Evolutionary conservation across 1,139 yeast genomes (phyloP), one percentile per base, ranked within the genome.

Genomic region (Kluyveromyces marxianus): DNA sequence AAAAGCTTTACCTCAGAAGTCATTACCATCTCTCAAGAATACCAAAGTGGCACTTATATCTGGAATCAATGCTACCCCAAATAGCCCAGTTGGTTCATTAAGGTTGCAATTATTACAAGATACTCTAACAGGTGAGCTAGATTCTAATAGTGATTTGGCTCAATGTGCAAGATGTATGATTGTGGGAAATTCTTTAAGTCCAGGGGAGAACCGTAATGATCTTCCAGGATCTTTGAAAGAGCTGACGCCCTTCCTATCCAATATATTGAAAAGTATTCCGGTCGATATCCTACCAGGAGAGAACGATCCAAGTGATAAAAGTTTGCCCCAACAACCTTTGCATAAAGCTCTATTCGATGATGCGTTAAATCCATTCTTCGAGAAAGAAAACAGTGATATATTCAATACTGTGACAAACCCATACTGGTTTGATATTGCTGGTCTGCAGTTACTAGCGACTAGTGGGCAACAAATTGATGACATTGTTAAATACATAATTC

Each of bases 301-400:
- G 3, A 67, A 71, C 5, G 99, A 92, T 62, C 96, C 97, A 0
- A 81, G 89, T 6, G 95, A 85, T 53, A 69, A 76, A 21, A 78
- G 94, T 46, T 66, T 88, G 50, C 99, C 99, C 0, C 97, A 92
- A 64, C 96, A 86, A 61, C 86, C 95, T 3, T 64, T 92, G 14
- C 96, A 92, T 60, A 72, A 71, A 47, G 83, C 95, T 1, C 70
- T 92, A 48, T 80, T 92, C 58, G 70, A 71, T 4, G 62, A 67
- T 24, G 71, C 79, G 29, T 41, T 61, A 7, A 68, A 72, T 36
- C 63, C 67, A 14, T 75, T 70, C 48, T 62, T 74, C 31, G 70
- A 71, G 5, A 62, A 65, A 1, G 60, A 72, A 2, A 72, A 72
- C n/a, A 59, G 65, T 2, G 63, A 69, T 2, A 59, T 71, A 3